Evolutionary conservation across 1,284 basidiomycete species (phyloP).

Genomic region (Puccinia polysora): DNA sequence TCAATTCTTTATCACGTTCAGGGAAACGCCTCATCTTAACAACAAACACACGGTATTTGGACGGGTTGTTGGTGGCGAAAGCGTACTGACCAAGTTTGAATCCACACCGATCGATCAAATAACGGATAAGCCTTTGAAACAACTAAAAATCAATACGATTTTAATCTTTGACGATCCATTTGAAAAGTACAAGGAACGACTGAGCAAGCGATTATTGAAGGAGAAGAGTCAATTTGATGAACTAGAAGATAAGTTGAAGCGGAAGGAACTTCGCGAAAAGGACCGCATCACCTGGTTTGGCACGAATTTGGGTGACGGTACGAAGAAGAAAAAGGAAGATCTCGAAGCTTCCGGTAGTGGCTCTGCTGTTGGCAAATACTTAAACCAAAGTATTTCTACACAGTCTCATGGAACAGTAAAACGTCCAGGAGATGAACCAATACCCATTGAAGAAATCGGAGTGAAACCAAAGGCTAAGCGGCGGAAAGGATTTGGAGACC

Average conservation of each 20-base stretch:
- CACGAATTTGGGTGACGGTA: neutral
- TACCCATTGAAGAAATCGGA: conserved; percentile 25
- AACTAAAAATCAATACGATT: conserved; percentile 71
- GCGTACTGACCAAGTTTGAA: conserved; percentile 79
- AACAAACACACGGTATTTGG: conserved; percentile 68
- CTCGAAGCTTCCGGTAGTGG: neutral
- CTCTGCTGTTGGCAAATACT: conserved; percentile 34
- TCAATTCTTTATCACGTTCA: conserved; percentile 79
- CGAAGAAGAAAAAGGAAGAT: neutral
- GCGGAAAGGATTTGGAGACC: conserved; percentile 39
- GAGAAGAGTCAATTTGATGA: conserved; percentile 19
- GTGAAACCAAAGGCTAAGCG: conserved; percentile 29
- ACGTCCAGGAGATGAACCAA: neutral
- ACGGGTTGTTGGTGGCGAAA: conserved; percentile 87
- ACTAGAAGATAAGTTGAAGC: conserved; percentile 10
- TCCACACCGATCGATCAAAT: conserved; percentile 71
- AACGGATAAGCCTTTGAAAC: conserved; percentile 77
- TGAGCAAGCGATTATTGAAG: conserved; percentile 27
- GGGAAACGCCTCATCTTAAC: conserved; percentile 66
- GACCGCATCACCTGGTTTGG: conserved; percentile 43
- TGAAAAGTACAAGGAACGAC: conserved; percentile 35
- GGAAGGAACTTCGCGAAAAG: conserved; percentile 23
- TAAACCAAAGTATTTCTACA: neutral
- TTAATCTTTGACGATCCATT: conserved; percentile 61
- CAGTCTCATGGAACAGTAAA: neutral